A percentile compares a stretch with the other conserved stretches of the same genome.
Conservation (phyloP, 805 yeast species). For the Candida broadrunensis region DNA sequence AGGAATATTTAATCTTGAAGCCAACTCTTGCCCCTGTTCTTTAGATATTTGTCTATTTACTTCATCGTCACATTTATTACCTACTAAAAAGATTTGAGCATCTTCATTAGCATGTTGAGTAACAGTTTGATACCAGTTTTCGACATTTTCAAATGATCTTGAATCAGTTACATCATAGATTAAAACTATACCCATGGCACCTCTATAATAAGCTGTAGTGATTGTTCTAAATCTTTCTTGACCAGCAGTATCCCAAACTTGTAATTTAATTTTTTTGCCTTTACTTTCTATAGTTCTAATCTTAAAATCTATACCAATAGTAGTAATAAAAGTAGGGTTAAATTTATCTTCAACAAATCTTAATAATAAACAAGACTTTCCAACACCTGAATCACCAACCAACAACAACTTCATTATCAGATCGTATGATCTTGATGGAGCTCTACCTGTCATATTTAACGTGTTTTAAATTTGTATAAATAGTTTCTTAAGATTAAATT, state of each 20-base stretch:
- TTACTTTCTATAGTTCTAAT: conserved; percentile 93
- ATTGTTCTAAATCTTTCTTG: conserved; percentile 94
- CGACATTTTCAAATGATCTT: conserved; percentile 87
- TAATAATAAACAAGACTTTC: conserved; percentile 83
- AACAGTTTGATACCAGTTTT: conserved; percentile 94
- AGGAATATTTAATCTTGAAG: conserved; percentile 81
- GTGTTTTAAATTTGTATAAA: conserved; percentile 2
- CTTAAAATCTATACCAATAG: conserved; percentile 97
- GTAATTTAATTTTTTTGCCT: conserved; percentile 89
- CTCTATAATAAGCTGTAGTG: conserved; percentile 89
- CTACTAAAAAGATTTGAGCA: conserved; percentile 90
- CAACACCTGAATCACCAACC: conserved; percentile 91
- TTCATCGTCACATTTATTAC: conserved; percentile 91
- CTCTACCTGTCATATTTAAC: conserved; percentile 49
- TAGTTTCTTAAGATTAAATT: not conserved
- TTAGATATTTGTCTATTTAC: conserved; percentile 81
- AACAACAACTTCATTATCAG: conserved; percentile 87
- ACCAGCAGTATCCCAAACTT: conserved; percentile 98
- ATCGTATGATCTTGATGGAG: conserved; percentile 71
- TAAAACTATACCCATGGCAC: conserved; percentile 83
- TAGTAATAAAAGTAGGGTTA: conserved; percentile 94
- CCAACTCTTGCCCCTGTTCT: conserved; percentile 89
- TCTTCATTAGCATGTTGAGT: conserved; percentile 96
- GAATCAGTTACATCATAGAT: conserved; percentile 87
- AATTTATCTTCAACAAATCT: conserved; percentile 96